Evolutionary conservation across 2,329 filamentous ascomycete genomes (phyloP).

Genomic region (Coniochaeta ligniaria): DNA sequence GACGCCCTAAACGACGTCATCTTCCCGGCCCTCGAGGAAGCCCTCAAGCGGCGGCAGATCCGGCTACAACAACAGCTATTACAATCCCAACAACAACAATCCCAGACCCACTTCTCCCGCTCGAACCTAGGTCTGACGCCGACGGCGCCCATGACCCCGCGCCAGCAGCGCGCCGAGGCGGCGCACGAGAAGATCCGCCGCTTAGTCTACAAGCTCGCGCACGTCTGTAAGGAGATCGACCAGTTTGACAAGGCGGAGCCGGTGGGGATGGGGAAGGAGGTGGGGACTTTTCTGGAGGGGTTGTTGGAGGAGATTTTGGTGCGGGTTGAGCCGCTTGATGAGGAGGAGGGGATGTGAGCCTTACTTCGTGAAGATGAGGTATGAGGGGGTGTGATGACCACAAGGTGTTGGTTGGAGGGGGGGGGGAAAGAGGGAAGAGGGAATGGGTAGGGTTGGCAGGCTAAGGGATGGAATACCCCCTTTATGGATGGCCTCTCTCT

Average conservation of each 20-base stretch:
- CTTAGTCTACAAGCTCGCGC: constrained; percentile 74
- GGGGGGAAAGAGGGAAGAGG: too few species aligned
- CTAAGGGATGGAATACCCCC: too few species aligned
- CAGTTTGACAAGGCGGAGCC: constrained; percentile 77
- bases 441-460: too few species aligned
- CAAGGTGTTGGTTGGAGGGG: too few species aligned
- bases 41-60: constrained; percentile 71
- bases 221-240: constrained; percentile 85
- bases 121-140: constrained; percentile 19
- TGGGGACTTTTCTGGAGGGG: constrained; percentile 82
- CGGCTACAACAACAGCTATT: constrained; percentile 54
- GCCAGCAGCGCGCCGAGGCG: constrained; percentile 60
- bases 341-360: constrained; percentile 31
- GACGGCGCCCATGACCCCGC: constrained; percentile 44
- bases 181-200: constrained; percentile 78
- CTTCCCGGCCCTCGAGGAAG: constrained; percentile 85
- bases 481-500: too few species aligned
- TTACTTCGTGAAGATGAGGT: too few species aligned
- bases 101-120: constrained; percentile 36
- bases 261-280: constrained; percentile 89
- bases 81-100: too few species aligned
- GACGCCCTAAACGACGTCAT: constrained; percentile 89
- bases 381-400: too few species aligned
- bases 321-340: constrained; percentile 79
- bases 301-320: constrained; percentile 91